A percentile compares a stretch with the other conserved stretches of the same genome.
Evolutionary conservation across 225 moss, liverwort and hornwort genomes (phyloP).

Genomic region (Polytrichum formosum): DNA sequence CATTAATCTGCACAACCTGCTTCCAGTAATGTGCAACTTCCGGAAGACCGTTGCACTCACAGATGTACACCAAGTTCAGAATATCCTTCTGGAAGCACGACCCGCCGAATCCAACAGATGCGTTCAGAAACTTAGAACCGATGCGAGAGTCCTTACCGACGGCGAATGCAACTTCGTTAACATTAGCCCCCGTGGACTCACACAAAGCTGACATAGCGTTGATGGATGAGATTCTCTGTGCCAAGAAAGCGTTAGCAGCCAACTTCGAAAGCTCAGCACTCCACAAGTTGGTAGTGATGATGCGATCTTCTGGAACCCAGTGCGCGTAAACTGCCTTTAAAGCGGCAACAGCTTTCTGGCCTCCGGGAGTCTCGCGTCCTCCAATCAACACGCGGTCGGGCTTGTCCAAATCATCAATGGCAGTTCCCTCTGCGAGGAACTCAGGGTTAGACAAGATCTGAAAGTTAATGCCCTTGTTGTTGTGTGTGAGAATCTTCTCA

Average conservation of each 20-base stretch:
- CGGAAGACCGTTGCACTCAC: conserved; percentile 81
- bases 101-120: conserved; percentile 80
- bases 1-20: conserved; percentile 88
- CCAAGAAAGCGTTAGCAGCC: conserved; percentile 85
- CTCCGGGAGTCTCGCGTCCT: conserved; percentile 64
- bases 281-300: conserved; percentile 90
- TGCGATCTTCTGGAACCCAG: conserved; percentile 84
- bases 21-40: conserved; percentile 93
- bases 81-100: conserved; percentile 99
- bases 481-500: conserved; percentile 86
- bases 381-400: conserved; percentile 90
- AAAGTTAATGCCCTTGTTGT: conserved; percentile 84
- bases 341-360: conserved; percentile 71
- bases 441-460: conserved; percentile 96
- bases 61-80: conserved; percentile 85
- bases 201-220: conserved; percentile 93
- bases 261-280: conserved; percentile 94
- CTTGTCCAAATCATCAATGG: conserved; percentile 70
- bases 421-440: conserved; percentile 89
- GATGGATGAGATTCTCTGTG: conserved; percentile 81
- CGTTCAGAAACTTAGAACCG: conserved; percentile 69
- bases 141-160: conserved; percentile 80
- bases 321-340: conserved; percentile 91
- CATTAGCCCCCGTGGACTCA: conserved; percentile 85
- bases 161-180: conserved; percentile 75